Evolutionary conservation across 2,329 filamentous ascomycete genomes (phyloP).

Genomic region (Cladophialophora immunda): DNA sequence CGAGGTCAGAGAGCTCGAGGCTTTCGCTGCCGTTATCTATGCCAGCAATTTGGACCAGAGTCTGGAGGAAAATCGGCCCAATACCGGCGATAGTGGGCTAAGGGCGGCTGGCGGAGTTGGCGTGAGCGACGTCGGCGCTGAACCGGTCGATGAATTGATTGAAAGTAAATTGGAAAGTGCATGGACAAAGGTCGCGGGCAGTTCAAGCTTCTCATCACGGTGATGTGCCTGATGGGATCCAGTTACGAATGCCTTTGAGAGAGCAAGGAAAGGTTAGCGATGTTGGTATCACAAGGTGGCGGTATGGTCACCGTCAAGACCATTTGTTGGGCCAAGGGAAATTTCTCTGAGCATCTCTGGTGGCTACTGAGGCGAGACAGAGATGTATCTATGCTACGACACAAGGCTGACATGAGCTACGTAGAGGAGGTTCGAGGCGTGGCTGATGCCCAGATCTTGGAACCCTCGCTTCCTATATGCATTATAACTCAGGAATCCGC

Average conservation of each 20-base stretch:
- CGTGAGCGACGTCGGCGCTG: conserved; percentile 33
- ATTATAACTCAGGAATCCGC: background rate
- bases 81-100: conserved; percentile 26
- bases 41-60: conserved; percentile 55
- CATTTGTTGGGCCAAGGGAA: background rate
- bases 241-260: background rate
- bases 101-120: conserved; percentile 33
- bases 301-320: background rate
- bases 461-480: background rate
- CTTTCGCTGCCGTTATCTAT: conserved; percentile 60
- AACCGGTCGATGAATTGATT: conserved; percentile 38
- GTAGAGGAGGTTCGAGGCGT: background rate
- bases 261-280: background rate
- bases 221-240: conserved; percentile 7
- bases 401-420: background rate
- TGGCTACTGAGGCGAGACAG: background rate
- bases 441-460: background rate
- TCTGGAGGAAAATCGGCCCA: conserved; percentile 32
- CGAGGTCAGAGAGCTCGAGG: conserved; percentile 57
- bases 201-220: conserved; percentile 29
- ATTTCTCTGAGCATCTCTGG: background rate
- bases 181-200: conserved; percentile 39
- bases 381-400: background rate
- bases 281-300: background rate
- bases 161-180: conserved; percentile 41